Percentiles rank a stretch among this genome's conserved stretches.
These are phyloP conservation scores for Paralagenidium karlingii DNA, from an alignment of 352 stramenopile genomes.

Conservation along the genomic window DNA sequence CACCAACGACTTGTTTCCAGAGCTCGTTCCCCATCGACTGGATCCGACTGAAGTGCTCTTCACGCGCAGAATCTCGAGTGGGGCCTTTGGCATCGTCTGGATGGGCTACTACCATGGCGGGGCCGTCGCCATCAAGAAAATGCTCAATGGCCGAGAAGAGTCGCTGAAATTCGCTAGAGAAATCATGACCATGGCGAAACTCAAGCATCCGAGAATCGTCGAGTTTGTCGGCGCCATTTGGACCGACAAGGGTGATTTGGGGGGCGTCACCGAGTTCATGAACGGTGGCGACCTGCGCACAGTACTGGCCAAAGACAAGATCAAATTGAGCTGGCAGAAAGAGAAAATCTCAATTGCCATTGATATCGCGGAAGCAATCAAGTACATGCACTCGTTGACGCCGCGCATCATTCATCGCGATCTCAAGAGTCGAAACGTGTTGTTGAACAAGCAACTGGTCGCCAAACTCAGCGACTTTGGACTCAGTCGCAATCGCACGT, in stretches of 20 bases:
- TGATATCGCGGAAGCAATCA: conserved; percentile 60
- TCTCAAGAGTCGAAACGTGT: conserved; percentile 72
- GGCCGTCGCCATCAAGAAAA: conserved; percentile 74
- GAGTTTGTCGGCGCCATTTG: conserved; percentile 77
- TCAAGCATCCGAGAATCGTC: conserved; percentile 73
- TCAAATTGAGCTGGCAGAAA: conserved; percentile 66
- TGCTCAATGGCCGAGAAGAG: conserved; percentile 74
- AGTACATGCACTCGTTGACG: conserved; percentile 74
- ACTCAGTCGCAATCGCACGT: conserved; percentile 67
- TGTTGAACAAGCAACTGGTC: conserved; percentile 66
- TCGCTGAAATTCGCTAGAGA: conserved; percentile 56
- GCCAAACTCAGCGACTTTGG: conserved; percentile 81
- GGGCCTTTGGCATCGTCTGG: conserved; percentile 74
- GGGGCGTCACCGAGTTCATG: conserved; percentile 78
- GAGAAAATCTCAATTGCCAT: conserved; percentile 80
- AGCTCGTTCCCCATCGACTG: conserved; percentile 57
- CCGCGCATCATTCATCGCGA: conserved; percentile 79
- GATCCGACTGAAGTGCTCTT: conserved; percentile 73
- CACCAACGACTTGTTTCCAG: conserved; percentile 55
- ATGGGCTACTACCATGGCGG: conserved; percentile 79
- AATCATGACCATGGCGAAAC: conserved; percentile 71
- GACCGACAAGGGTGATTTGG: conserved; percentile 61
- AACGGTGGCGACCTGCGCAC: conserved; percentile 71
- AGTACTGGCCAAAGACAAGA: conserved; percentile 68
- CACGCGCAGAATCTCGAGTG: conserved; percentile 69